A percentile compares a stretch with the other conserved stretches of the same genome.
Conservation (phyloP, 1,284 basidiomycete genomes). For the Phlebopus sp. region DNA sequence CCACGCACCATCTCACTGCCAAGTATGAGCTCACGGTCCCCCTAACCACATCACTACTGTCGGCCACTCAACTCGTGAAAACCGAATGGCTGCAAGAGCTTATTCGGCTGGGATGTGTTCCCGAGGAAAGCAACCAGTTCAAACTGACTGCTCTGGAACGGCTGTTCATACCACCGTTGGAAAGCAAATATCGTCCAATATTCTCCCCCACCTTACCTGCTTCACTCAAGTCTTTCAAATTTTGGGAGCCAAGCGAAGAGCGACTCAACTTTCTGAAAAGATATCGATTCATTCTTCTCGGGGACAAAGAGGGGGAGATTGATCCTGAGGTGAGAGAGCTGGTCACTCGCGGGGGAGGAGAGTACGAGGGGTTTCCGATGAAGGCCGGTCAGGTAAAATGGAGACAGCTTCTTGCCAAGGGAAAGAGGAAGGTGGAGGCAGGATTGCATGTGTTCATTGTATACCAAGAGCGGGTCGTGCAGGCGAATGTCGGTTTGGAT, state of each 20-base stretch:
- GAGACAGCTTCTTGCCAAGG: slow-evolving; percentile 49
- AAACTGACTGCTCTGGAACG: slow-evolving; percentile 45
- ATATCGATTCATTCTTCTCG: slow-evolving; percentile 57
- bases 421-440: slow-evolving; percentile 42
- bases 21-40: slow-evolving; percentile 46
- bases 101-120: slow-evolving; percentile 43
- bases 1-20: slow-evolving; percentile 61
- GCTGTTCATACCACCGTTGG: slow-evolving; percentile 45
- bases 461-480: slow-evolving; percentile 45
- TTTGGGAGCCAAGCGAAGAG: slow-evolving; percentile 66
- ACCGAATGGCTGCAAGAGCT: slow-evolving; percentile 63
- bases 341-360: slow-evolving; percentile 51
- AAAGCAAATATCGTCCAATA: slow-evolving; percentile 53
- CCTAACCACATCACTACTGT: slow-evolving; percentile 55
- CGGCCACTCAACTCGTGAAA: slow-evolving; percentile 53
- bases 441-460: slow-evolving; percentile 50
- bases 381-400: slow-evolving; percentile 46
- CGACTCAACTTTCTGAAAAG: slow-evolving; percentile 50
- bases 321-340: slow-evolving; percentile 49
- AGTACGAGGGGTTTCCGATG: slow-evolving; percentile 57
- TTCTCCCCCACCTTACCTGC: slow-evolving; percentile 49
- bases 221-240: slow-evolving; percentile 45
- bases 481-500: slow-evolving; percentile 47
- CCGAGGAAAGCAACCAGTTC: slow-evolving; percentile 34
- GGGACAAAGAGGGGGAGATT: slow-evolving; percentile 49